A percentile compares a stretch with the other conserved stretches of the same genome.
Evolutionary conservation across 2,329 filamentous ascomycete species (phyloP).

Genomic region (Xylaria sp.): DNA sequence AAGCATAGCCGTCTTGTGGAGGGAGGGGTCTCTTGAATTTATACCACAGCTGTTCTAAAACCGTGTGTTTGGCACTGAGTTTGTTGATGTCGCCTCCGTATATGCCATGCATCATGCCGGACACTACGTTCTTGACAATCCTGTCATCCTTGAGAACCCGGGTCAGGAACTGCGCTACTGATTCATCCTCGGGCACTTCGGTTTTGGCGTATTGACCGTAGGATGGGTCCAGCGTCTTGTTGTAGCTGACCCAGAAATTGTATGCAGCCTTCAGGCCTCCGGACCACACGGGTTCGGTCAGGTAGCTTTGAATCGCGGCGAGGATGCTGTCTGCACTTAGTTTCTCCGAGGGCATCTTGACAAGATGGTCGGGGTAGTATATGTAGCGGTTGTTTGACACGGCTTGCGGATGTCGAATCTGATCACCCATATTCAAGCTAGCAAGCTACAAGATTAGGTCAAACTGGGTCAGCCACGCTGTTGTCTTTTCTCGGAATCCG

Average conservation of each 20-base stretch:
- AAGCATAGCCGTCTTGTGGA: not conserved
- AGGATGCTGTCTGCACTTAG: slow-evolving; percentile 32
- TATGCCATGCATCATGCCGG: slow-evolving; percentile 84
- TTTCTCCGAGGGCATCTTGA: slow-evolving; percentile 54
- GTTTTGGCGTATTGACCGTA: rapidly evolving
- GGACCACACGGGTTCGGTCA: slow-evolving; percentile 47
- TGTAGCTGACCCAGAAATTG: slow-evolving; percentile 25
- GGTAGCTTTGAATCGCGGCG: slow-evolving; percentile 23
- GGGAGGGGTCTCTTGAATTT: slow-evolving; percentile 30
- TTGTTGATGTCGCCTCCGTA: slow-evolving; percentile 89
- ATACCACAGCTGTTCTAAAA: slow-evolving; percentile 65
- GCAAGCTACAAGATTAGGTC: slow-evolving; percentile 59
- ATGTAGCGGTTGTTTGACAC: slow-evolving; percentile 74
- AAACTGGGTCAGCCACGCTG: slow-evolving; percentile 22
- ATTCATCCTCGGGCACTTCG: slow-evolving; percentile 67
- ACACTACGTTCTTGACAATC: slow-evolving; percentile 77
- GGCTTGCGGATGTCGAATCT: slow-evolving; percentile 64
- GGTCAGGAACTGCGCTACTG: slow-evolving; percentile 73
- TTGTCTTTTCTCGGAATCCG: not conserved
- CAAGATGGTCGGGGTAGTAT: slow-evolving; percentile 88
- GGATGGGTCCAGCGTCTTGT: slow-evolving; percentile 4
- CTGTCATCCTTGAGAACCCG: slow-evolving; percentile 63
- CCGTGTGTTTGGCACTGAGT: slow-evolving; percentile 76
- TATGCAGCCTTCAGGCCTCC: slow-evolving; percentile 33
- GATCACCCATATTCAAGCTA: slow-evolving; percentile 65